Percentiles rank a stretch among this genome's conserved stretches.
These are phyloP conservation scores for Mesotaenium endlicherianum DNA, from an alignment of 139 green algal species.

Conservation along the genomic window DNA sequence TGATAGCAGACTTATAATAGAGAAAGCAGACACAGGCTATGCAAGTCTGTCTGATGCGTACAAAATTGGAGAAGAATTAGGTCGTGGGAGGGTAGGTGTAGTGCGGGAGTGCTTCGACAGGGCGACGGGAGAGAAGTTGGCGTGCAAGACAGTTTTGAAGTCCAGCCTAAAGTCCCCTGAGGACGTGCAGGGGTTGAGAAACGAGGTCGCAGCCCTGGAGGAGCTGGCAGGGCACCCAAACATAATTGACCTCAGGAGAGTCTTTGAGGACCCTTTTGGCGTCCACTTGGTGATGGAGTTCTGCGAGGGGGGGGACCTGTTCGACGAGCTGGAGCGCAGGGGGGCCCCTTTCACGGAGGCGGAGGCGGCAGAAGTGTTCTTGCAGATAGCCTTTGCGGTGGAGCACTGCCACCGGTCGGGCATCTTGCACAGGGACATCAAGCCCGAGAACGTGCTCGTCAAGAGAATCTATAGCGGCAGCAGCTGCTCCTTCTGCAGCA, in stretches of 20 bases:
- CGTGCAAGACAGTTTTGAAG: constrained; percentile 58
- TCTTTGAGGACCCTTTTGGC: constrained; percentile 29
- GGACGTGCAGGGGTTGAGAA: constrained; percentile 6
- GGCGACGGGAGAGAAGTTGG: constrained; percentile 61
- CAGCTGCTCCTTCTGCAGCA: no score
- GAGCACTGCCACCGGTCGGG: constrained; percentile 72
- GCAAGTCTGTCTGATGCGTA: no score
- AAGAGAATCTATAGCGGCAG: constrained; percentile 55
- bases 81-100: no score
- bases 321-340: constrained; percentile 77
- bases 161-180: background rate
- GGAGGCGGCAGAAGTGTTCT: constrained; percentile 16
- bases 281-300: constrained; percentile 57
- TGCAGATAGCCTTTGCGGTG: constrained; percentile 16
- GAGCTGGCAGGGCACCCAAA: constrained; percentile 31
- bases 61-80: no score
- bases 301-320: constrained; percentile 90
- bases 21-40: no score
- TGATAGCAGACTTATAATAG: no score
- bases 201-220: constrained; percentile 41
- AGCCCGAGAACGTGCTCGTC: constrained; percentile 88
- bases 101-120: no score
- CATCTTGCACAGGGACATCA: constrained; percentile 76
- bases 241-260: constrained; percentile 31
- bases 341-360: background rate